Evolutionary conservation across 2,329 filamentous ascomycete species (phyloP).

Genomic region (Sporothrix schenckii): DNA sequence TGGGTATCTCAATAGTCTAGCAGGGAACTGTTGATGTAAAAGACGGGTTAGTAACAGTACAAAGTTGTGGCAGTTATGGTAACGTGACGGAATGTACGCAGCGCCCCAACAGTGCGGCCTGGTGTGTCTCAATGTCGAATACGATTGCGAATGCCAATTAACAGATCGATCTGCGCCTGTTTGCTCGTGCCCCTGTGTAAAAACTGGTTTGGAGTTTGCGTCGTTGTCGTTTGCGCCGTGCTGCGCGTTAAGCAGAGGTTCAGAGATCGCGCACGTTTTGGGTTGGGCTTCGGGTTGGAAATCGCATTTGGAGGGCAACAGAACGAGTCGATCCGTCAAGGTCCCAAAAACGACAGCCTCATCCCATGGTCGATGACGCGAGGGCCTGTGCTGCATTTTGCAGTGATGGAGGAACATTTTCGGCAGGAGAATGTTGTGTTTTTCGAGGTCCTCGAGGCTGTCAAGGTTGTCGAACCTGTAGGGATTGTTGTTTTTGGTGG

Average conservation of each 20-base stretch:
- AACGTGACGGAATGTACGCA: neutral
- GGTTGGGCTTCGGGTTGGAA: neutral
- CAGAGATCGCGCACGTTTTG: neutral
- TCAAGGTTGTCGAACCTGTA: neutral
- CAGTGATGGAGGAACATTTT: neutral
- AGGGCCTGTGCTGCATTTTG: neutral
- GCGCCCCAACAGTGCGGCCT: neutral
- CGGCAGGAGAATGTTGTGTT: neutral
- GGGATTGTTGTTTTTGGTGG: neutral
- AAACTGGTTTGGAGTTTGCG: neutral
- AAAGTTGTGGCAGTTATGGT: slow-evolving; percentile 3
- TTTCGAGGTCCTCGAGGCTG: neutral
- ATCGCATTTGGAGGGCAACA: neutral
- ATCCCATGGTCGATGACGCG: neutral
- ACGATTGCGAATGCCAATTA: neutral
- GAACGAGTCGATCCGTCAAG: neutral
- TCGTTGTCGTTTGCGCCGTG: slow-evolving; percentile 5
- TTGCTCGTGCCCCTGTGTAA: neutral
- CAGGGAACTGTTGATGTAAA: slow-evolving; percentile 6
- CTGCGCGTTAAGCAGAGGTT: neutral
- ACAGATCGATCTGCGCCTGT: slow-evolving; percentile 7
- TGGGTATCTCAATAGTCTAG: slow-evolving; percentile 34
- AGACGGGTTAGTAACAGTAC: neutral
- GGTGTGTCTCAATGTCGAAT: neutral
- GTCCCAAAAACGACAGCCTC: neutral